Evolutionary conservation across 495 filamentous ascomycete genomes (phyloP).

Genomic region (Penicillium roqueforti): DNA sequence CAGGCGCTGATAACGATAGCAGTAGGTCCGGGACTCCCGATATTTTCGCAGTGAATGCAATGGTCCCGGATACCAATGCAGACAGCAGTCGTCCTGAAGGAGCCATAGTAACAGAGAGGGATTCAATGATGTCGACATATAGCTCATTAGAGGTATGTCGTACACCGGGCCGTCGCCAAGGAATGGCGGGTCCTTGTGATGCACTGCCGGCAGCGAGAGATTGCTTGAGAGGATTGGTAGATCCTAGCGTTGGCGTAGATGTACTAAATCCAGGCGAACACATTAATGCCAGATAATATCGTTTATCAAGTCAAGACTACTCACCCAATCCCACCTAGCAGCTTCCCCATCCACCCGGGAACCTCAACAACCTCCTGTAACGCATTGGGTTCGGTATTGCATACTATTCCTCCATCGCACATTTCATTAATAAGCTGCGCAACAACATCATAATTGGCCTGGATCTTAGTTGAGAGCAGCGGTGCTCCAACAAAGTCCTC

Average conservation of each 20-base stretch:
- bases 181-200: conserved; percentile 55
- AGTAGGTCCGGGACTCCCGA: conserved; percentile 89
- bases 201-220: conserved; percentile 39
- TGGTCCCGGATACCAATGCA: conserved; percentile 85
- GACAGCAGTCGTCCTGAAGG: conserved; percentile 84
- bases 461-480: conserved; percentile 77
- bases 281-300: not conserved
- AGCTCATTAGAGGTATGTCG: conserved; percentile 95
- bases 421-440: conserved; percentile 92
- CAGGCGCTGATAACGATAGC: conserved; percentile 71
- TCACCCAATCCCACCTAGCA: conserved; percentile 81
- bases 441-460: conserved; percentile 87
- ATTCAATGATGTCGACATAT: conserved; percentile 94
- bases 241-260: conserved; percentile 43
- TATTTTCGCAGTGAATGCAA: conserved; percentile 92
- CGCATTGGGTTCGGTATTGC: conserved; percentile 89
- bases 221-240: conserved; percentile 44
- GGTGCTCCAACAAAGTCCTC: conserved; percentile 96
- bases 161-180: conserved; percentile 89
- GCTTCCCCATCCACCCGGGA: conserved; percentile 80
- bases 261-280: conserved; percentile 15
- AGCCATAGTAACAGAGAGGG: conserved; percentile 77
- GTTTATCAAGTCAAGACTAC: conserved; percentile 10
- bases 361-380: conserved; percentile 88
- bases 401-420: conserved; percentile 89